phyloP scores from a whole-genome alignment of 176 grass and related monocot genomes.

The Cenchrus americanus region DNA sequence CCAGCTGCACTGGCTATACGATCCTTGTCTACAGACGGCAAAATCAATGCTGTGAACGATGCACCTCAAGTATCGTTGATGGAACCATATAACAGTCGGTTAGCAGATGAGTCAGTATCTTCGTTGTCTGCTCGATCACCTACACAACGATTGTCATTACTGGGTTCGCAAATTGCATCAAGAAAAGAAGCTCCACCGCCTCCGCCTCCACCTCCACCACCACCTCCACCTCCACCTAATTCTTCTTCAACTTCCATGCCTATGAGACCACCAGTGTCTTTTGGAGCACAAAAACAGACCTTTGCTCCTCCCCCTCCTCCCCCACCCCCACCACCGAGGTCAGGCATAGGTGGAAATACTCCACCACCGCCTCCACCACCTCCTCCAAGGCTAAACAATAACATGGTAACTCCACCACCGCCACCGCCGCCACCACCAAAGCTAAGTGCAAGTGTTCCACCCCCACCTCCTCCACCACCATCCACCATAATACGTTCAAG shows the following conservation, averaged over 20 bases:
- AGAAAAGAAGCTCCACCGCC: slow-evolving; percentile 38
- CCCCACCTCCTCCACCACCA: slow-evolving; percentile 25
- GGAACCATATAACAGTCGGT: slow-evolving; percentile 22
- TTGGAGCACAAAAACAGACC: slow-evolving; percentile 13
- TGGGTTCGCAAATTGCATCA: slow-evolving; percentile 31
- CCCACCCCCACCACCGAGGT: slow-evolving; percentile 52
- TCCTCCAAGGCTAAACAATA: slow-evolving; percentile 13
- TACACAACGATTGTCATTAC: slow-evolving; percentile 26
- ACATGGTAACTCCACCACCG: slow-evolving; percentile 41
- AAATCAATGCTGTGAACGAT: slow-evolving; percentile 35
- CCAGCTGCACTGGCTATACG: slow-evolving; percentile 81
- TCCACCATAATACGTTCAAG: slow-evolving; percentile 20
- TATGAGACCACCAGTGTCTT: slow-evolving; percentile 26
- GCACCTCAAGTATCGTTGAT: slow-evolving; percentile 25
- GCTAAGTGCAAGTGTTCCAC: slow-evolving; percentile 28
- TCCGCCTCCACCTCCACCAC: slow-evolving; percentile 17
- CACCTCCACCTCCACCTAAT: slow-evolving; percentile 20
- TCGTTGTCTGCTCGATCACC: neutral
- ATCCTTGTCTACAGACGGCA: slow-evolving; percentile 44
- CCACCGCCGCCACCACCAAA: slow-evolving; percentile 47
- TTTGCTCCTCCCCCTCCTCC: slow-evolving; percentile 45
- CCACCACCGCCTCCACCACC: slow-evolving; percentile 23
- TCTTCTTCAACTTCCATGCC: slow-evolving; percentile 15
- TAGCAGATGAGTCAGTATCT: slow-evolving; percentile 22
- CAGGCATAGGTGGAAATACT: slow-evolving; percentile 12